Base-by-base conservation (phyloP, 345 rosid genomes). In the Iberis pinnata region DNA sequence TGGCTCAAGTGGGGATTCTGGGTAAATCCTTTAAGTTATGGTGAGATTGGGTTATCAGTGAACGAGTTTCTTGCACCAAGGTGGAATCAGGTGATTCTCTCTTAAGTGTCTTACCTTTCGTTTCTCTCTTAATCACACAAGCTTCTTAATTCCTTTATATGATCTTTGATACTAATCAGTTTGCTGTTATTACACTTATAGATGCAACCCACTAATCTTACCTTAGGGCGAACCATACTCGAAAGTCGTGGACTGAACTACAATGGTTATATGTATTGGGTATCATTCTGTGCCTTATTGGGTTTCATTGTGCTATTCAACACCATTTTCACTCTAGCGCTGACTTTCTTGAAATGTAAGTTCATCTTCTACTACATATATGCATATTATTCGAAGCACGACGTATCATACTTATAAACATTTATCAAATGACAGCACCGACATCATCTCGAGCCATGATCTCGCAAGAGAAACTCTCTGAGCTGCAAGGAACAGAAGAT, bases 1-100 rank as follows among this genome's bases (percentile, higher is more conserved):
- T 86, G 95, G 97, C 82, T 89, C 95, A 74, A 75, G 49, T 86
- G 95, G 95, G 94, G 77, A 32, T 89, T 67, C 64, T 89, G 95
- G 95, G 20, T 26, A 31, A 81, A 90, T 9, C 89, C 97, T 8
- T n/a, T 89, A 72, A 83, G 80, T 88, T 89, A 89, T 36, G 82
- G 70, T 27, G 89, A 86, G 61, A 86, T 70, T 33, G 97, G 93
- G 8, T 26, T 86, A 14, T 58, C 69, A 0, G 80, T 67, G 13
- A 89, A 86, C 40, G 93, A 86, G 74, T 81, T 80, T 67, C 83
- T 80, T 12, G 81, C 84, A 16, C 26, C 81, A 3, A 74, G 82
- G 27, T 89, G 95, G 87, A 60, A 13, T 3, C 72, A 70, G 38
- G 95, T 86, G 42, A 54, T 13, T 10, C 18, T 54, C 35, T 24